Percentiles rank a stretch among this genome's conserved stretches.
Evolutionary conservation across 2,329 filamentous ascomycete species (phyloP).

Genomic region (Calonectria leucothoes): DNA sequence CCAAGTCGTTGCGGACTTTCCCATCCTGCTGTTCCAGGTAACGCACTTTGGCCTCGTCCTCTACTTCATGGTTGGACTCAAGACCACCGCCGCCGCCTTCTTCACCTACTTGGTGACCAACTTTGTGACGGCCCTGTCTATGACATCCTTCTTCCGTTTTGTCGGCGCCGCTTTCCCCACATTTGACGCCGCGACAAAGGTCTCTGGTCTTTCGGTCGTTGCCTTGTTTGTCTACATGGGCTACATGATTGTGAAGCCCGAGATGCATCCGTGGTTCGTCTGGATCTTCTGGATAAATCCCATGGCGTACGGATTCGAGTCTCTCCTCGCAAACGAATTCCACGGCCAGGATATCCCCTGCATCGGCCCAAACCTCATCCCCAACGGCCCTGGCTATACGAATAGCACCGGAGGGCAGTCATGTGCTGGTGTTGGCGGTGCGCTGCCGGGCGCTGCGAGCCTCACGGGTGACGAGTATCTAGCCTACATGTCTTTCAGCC

Average conservation of each 20-base stretch:
- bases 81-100: conserved; percentile 62
- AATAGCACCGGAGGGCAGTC: conserved; percentile 55
- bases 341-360: conserved; percentile 66
- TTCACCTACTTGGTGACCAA: conserved; percentile 72
- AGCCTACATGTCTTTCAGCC: conserved; percentile 62
- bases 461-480: conserved; percentile 71
- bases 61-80: conserved; percentile 74
- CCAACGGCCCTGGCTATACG: conserved; percentile 59
- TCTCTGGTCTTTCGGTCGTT: conserved; percentile 61
- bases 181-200: conserved; percentile 70
- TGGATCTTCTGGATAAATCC: conserved; percentile 76
- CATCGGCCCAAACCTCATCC: conserved; percentile 61
- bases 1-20: conserved; percentile 65
- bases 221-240: conserved; percentile 71
- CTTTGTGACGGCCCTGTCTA: conserved; percentile 63
- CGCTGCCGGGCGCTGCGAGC: conserved; percentile 56
- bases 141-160: conserved; percentile 69
- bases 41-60: conserved; percentile 66
- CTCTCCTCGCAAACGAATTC: conserved; percentile 78
- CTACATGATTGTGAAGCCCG: conserved; percentile 70
- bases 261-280: conserved; percentile 72
- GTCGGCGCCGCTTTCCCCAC: conserved; percentile 66
- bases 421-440: conserved; percentile 70
- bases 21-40: conserved; percentile 69
- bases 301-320: conserved; percentile 76